These are phyloP conservation scores for Stipa capillata DNA, from an alignment of 176 grass and related monocot species.

Conservation along the genomic window DNA sequence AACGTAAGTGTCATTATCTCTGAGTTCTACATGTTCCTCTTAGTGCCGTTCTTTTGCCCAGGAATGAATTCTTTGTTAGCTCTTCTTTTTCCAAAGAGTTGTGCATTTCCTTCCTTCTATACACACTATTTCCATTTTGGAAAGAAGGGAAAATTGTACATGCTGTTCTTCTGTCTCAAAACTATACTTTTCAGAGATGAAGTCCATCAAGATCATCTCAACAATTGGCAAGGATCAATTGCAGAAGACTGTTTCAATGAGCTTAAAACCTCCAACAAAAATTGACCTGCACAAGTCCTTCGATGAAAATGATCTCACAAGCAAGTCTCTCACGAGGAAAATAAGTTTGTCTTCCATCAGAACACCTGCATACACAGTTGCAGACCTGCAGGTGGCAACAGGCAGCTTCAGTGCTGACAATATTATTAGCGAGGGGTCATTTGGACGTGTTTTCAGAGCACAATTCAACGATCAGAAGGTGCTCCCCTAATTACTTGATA, in stretches of 20 bases:
- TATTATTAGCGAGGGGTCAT: slow-evolving; percentile 75
- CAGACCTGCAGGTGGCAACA: slow-evolving; percentile 88
- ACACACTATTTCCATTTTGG: background rate
- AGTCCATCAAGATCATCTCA: slow-evolving; percentile 54
- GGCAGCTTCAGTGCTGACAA: slow-evolving; percentile 79
- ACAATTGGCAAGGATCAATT: slow-evolving; percentile 37
- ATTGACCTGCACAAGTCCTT: slow-evolving; percentile 74
- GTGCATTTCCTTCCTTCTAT: background rate
- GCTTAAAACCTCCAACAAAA: slow-evolving; percentile 81
- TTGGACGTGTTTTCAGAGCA: slow-evolving; percentile 68
- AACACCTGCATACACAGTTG: slow-evolving; percentile 69
- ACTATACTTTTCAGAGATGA: slow-evolving; percentile 52
- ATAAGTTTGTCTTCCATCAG: slow-evolving; percentile 55
- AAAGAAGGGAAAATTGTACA: background rate
- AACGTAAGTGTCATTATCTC: slow-evolving; percentile 17
- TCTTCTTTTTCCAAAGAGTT: background rate
- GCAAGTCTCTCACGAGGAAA: slow-evolving; percentile 54
- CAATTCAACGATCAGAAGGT: slow-evolving; percentile 81
- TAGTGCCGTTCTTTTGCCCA: background rate
- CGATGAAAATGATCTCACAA: slow-evolving; percentile 52
- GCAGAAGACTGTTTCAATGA: slow-evolving; percentile 60
- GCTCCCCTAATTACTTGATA: background rate
- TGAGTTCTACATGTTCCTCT: background rate
- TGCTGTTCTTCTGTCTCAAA: background rate
- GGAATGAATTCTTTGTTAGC: background rate